phyloP scores from a whole-genome alignment of 2,329 filamentous ascomycete species.

The Acrocalymma vagum region DNA sequence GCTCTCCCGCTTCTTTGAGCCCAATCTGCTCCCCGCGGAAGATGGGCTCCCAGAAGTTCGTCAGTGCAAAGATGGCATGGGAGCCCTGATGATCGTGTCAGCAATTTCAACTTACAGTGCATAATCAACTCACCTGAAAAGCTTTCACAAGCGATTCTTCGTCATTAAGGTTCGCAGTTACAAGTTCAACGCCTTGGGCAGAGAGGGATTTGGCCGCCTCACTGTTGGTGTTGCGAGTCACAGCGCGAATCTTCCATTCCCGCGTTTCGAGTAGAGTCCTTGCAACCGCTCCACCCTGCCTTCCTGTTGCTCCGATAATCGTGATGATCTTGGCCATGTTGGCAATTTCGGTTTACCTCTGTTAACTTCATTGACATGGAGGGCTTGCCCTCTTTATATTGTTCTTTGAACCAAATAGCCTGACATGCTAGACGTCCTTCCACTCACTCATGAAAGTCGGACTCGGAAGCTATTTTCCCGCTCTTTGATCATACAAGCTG shows the following conservation, averaged over 20 bases:
- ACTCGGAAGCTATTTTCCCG: too few relatives aligned
- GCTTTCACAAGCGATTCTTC: slow-evolving; percentile 14
- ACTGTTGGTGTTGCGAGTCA: slow-evolving; percentile 51
- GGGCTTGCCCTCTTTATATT: too few relatives aligned
- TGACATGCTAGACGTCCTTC: too few relatives aligned
- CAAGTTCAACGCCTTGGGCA: slow-evolving; percentile 48
- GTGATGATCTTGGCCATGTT: slow-evolving; percentile 35
- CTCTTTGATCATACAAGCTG: too few relatives aligned
- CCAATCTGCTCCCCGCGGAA: slow-evolving; percentile 27
- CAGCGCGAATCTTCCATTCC: slow-evolving; percentile 59
- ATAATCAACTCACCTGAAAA: slow-evolving; percentile 11
- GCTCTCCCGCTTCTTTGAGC: slow-evolving; percentile 19
- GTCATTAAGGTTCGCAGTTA: slow-evolving; percentile 26
- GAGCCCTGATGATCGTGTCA: slow-evolving; percentile 14
- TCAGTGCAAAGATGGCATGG: slow-evolving; percentile 45
- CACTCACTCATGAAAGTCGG: too few relatives aligned
- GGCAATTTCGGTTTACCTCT: too few relatives aligned
- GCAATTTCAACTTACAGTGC: neutral
- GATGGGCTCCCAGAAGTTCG: slow-evolving; percentile 26
- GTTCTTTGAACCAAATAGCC: too few relatives aligned
- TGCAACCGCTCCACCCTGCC: slow-evolving; percentile 33
- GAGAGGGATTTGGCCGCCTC: slow-evolving; percentile 26
- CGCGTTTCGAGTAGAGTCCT: slow-evolving; percentile 50
- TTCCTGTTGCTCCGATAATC: slow-evolving; percentile 36
- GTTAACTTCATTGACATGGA: too few relatives aligned